Conservation (phyloP, 768 basidiomycete genomes). For the Podaxis sp. region DNA sequence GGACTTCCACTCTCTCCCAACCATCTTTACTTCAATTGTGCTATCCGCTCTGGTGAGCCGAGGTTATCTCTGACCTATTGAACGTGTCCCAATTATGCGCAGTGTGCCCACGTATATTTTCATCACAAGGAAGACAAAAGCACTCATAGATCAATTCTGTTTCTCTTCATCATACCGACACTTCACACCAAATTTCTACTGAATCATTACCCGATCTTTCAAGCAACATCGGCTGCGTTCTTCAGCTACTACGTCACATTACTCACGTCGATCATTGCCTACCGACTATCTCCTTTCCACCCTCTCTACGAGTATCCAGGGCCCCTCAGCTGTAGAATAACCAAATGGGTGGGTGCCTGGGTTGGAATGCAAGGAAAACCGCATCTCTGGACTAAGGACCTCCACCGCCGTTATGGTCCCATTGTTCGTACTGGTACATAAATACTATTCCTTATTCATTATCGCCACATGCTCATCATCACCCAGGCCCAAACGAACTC, state of each 20-base stretch:
- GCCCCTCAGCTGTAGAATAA: constrained; percentile 29
- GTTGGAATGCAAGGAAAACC: constrained; percentile 27
- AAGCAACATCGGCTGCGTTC: constrained; percentile 9
- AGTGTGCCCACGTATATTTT: not conserved
- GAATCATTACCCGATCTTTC: not conserved
- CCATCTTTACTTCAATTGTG: too few relatives aligned
- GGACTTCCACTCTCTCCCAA: too few relatives aligned
- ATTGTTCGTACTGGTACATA: constrained; percentile 35
- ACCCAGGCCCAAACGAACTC: constrained; percentile 51
- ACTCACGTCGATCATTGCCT: constrained; percentile 22
- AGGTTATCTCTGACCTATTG: too few relatives aligned
- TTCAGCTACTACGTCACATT: constrained; percentile 13
- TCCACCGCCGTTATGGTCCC: constrained; percentile 34
- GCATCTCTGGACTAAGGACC: constrained; percentile 25
- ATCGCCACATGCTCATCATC: constrained; percentile 1
- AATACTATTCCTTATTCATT: constrained; percentile 20
- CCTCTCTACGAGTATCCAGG: constrained; percentile 38
- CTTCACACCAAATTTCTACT: not conserved
- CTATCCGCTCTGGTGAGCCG: too few relatives aligned
- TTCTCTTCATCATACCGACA: not conserved
- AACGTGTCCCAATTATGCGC: not conserved
- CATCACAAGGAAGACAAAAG: not conserved
- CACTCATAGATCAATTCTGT: not conserved
- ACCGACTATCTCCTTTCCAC: constrained; percentile 40
- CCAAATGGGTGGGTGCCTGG: constrained; percentile 26